Evolutionary conservation across 805 yeast species (phyloP).

Genomic region (Spathaspora gorwiae): DNA sequence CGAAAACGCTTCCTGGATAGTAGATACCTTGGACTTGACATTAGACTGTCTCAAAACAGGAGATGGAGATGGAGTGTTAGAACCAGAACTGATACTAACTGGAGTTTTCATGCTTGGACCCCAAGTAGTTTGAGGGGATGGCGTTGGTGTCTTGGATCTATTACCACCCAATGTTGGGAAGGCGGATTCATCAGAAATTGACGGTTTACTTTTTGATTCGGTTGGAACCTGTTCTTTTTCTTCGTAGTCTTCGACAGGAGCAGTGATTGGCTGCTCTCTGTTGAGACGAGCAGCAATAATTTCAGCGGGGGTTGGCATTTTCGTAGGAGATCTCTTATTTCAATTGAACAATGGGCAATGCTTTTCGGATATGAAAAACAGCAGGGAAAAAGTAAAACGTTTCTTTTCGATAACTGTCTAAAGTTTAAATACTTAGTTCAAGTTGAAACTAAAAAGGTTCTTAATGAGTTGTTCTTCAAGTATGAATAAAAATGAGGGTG

Average conservation of each 20-base stretch:
- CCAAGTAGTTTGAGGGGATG: constrained; percentile 28
- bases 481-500: too few relatives aligned
- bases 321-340: neutral
- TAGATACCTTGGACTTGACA: constrained; percentile 43
- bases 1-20: constrained; percentile 75
- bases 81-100: constrained; percentile 14
- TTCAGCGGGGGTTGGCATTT: constrained; percentile 45
- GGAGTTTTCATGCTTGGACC: constrained; percentile 28
- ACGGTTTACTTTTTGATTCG: constrained; percentile 13
- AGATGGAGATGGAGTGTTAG: constrained; percentile 12
- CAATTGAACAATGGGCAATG: constrained; percentile 7
- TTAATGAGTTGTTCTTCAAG: too few relatives aligned
- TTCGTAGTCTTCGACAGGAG: constrained; percentile 3
- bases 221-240: constrained; percentile 6
- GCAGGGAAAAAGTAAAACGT: neutral
- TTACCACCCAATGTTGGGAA: constrained; percentile 63
- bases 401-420: too few relatives aligned
- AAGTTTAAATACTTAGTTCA: too few relatives aligned
- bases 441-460: too few relatives aligned
- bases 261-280: constrained; percentile 8
- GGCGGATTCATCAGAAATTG: constrained; percentile 50
- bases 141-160: constrained; percentile 24
- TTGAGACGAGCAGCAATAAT: constrained; percentile 42
- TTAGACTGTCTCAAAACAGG: constrained; percentile 9
- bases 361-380: constrained; percentile 3